Evolutionary conservation across 2,329 filamentous ascomycete species (phyloP), one percentile per base, ranked within the genome.

Genomic region (Thielaviopsis musarum): DNA sequence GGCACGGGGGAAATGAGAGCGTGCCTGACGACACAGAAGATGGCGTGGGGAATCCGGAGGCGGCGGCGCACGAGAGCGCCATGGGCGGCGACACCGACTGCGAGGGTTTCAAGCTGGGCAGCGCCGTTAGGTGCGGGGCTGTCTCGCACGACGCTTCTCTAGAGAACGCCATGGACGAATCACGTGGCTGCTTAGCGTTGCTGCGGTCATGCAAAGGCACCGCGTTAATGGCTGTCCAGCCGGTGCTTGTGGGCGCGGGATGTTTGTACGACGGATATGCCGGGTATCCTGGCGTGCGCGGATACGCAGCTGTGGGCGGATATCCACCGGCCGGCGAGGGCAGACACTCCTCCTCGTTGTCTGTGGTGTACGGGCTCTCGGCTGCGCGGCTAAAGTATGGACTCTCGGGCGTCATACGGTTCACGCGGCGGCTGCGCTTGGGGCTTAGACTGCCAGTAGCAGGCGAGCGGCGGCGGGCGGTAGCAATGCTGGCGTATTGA

Each of bases 281-380:
- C 17, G 24, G 49, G 49, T 52, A 52, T 52, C 26, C 26, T 52
- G 13, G 49, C 7, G 19, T 26, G 21, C 34, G 26, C 12, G 54
- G 49, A 15, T 34, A n/a, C 15, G n/a, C 19, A 15, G 17, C 48
- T 22, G 17, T 59, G 15, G 57, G 24, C 2, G 45, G 22, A 41
- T 58, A 56, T 28, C 34, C 26, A 19, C 22, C 28, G 41, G 52
- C 21, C 13, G 54, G 55, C 34, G 55, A 61, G 15, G 56, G 30
- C 5, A 59, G 66, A n/a, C 66, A 63, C 5, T 75, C 72, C 13
- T 68, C 66, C 49, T 77, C 75, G 0, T 70, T 71, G 51, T 74
- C 73, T 1, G 70, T 71, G 22, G 66, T 69, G 58, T 75, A 74
- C 2, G 73, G 69, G 59, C 69, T 73, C 28, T 62, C 58, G n/a